Evolutionary conservation across 768 basidiomycete species (phyloP), one percentile per base, ranked within the genome.

Genomic region (Termitomyces heimii): DNA sequence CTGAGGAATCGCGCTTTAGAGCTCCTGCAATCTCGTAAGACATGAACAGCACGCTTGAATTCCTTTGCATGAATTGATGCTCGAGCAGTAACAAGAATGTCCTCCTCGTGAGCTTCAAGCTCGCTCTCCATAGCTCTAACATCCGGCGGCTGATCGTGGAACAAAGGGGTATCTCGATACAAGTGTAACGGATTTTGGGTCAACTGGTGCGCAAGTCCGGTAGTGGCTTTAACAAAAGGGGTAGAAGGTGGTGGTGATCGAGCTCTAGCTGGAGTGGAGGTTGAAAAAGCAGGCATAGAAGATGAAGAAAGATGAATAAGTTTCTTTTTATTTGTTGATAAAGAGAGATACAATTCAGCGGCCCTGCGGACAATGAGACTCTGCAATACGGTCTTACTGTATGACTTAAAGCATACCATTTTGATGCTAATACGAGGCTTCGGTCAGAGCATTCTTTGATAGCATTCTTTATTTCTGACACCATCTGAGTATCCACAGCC

Each of bases 1-100:
- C 80, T 78, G 60, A 98, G 63, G 70, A 97, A 99, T 26, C 75
- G 77, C 8, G 87, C 86, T 67, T 89, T 89, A 26, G 82, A 69
- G 62, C 90, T 89, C 63, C 70, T 81, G 64, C 89, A 91, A 8
- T 77, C 74, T 52, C 75, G 76, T 49, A 98, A 70, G 55, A 83
- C 71, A 63, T 86, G 82, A 6, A 82, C 79, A 7, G 86, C 90
- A 57, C 94, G 80, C 47, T 83, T 75, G 63, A 88, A 88, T 64
- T 98, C 94, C 65, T 86, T 85, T 16, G 83, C 72, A 60, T 92
- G 85, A 62, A 92, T 82, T 65, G 84, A 89, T 20, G 83, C 77
- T 55, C 84, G 83, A 2, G 90, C 94, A 35, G 88, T 79, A 53
- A 82, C 69, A 63, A 91, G 79, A n/a, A 76, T 62, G 63, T 97